Evolutionary conservation across 805 yeast genomes (phyloP).

Genomic region (Kluyveromyces nonfermentans): DNA sequence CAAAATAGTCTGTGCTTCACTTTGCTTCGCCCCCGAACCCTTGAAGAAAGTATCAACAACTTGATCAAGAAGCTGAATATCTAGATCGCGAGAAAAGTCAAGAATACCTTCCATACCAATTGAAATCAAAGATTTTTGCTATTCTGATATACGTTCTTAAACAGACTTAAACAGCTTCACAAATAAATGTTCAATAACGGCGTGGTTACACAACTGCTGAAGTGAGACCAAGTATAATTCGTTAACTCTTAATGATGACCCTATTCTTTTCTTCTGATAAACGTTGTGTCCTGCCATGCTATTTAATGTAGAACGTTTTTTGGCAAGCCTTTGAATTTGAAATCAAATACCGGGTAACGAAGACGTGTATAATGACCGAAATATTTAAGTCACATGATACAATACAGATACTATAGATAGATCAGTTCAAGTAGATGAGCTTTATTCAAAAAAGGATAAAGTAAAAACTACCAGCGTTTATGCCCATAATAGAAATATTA

Average conservation of each 20-base stretch:
- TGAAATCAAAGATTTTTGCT: neutral
- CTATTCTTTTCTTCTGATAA: neutral
- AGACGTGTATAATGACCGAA: neutral
- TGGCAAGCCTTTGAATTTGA: neutral
- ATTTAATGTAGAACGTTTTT: neutral
- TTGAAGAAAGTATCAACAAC: constrained; percentile 79
- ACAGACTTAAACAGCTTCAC: neutral
- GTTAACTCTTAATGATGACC: neutral
- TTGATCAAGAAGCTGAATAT: constrained; percentile 67
- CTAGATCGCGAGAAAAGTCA: constrained; percentile 79
- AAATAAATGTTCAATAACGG: too few relatives aligned
- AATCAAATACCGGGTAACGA: neutral
- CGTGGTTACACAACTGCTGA: neutral
- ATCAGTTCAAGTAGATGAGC: neutral
- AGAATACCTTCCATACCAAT: constrained; percentile 70
- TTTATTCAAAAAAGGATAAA: too few relatives aligned
- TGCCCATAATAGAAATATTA: neutral
- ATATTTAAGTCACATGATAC: neutral
- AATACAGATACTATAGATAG: neutral
- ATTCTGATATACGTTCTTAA: neutral
- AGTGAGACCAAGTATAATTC: neutral
- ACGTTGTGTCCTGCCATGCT: neutral
- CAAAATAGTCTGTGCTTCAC: constrained; percentile 59
- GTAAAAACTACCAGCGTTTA: neutral
- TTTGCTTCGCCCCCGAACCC: constrained; percentile 61